phyloP scores from a whole-genome alignment of 441 rosid genomes.

The Pelargonium citronellum region DNA sequence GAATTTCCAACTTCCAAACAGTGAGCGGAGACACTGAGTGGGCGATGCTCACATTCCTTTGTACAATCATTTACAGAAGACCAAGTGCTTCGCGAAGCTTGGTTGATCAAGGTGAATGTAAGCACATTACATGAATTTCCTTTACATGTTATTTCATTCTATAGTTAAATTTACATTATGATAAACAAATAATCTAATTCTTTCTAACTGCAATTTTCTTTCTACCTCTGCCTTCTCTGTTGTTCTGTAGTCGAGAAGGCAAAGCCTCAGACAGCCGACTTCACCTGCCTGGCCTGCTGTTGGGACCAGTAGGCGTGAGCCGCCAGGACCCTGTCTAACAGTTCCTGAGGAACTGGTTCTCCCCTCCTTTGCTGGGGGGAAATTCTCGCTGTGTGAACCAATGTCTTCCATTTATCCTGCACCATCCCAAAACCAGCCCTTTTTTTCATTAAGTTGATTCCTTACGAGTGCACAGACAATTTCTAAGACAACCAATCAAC shows the following conservation, averaged over 20 bases:
- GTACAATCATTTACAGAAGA: slow-evolving; percentile 16
- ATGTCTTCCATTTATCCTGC: slow-evolving; percentile 98
- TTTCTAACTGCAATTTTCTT: background rate
- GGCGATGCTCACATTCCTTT: background rate
- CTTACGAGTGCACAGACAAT: too few relatives aligned
- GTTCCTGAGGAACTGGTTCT: slow-evolving; percentile 95
- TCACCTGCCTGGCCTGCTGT: slow-evolving; percentile 54
- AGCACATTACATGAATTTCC: slow-evolving; percentile 8
- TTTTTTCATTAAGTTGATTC: too few relatives aligned
- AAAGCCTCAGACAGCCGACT: slow-evolving; percentile 21
- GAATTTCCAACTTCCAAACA: slow-evolving; percentile 4
- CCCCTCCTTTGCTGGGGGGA: slow-evolving; percentile 98
- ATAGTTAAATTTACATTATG: slow-evolving; percentile 13
- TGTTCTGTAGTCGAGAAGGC: slow-evolving; percentile 30
- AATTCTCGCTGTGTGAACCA: slow-evolving; percentile 92
- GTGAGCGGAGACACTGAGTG: background rate
- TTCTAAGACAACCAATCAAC: background rate
- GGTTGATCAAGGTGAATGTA: slow-evolving; percentile 12
- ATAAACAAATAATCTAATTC: background rate
- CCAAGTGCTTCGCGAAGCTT: slow-evolving; percentile 6
- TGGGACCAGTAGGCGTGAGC: slow-evolving; percentile 91
- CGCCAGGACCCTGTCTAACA: slow-evolving; percentile 70
- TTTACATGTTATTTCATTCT: slow-evolving; percentile 15
- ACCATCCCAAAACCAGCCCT: background rate
- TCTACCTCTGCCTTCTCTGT: background rate